Conservation (phyloP, 164 flowering plant species). For the Magnolia sinica region DNA sequence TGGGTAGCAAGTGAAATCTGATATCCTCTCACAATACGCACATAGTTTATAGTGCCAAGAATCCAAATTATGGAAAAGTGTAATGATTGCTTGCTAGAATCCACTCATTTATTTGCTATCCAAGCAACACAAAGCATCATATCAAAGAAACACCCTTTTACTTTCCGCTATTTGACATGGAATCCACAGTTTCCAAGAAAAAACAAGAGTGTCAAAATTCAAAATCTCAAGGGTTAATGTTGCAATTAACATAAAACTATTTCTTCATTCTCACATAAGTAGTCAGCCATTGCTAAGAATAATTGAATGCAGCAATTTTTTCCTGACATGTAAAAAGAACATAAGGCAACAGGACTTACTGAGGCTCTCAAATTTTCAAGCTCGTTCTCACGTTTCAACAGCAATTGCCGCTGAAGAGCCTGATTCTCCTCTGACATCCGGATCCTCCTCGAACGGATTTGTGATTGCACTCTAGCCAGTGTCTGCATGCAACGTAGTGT, state of each 20-base stretch:
- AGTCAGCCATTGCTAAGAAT: conserved; percentile 1
- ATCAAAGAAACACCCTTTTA: no score
- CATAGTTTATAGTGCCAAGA: no score
- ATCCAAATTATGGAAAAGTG: no score
- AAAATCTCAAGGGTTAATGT: not conserved
- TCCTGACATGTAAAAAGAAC: not conserved
- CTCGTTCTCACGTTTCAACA: conserved; percentile 69
- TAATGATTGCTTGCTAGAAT: no score
- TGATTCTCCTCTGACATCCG: conserved; percentile 83
- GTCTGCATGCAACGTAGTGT: conserved; percentile 81
- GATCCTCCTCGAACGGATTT: conserved; percentile 66
- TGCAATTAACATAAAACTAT: not conserved
- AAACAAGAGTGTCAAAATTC: not conserved
- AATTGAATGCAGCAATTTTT: not conserved
- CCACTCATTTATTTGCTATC: no score
- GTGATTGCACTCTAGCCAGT: conserved; percentile 72
- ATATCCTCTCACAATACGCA: no score
- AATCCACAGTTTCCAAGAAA: not conserved
- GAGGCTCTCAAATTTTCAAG: conserved; percentile 51
- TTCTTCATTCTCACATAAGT: not conserved
- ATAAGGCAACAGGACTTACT: conserved; percentile 13
- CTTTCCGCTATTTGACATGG: no score
- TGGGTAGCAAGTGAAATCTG: no score
- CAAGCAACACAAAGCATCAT: no score
- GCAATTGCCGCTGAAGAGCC: conserved; percentile 75